Evolutionary conservation across 371 early-diverging fungal species (phyloP).

Genomic region (Blakeslea trispora): DNA sequence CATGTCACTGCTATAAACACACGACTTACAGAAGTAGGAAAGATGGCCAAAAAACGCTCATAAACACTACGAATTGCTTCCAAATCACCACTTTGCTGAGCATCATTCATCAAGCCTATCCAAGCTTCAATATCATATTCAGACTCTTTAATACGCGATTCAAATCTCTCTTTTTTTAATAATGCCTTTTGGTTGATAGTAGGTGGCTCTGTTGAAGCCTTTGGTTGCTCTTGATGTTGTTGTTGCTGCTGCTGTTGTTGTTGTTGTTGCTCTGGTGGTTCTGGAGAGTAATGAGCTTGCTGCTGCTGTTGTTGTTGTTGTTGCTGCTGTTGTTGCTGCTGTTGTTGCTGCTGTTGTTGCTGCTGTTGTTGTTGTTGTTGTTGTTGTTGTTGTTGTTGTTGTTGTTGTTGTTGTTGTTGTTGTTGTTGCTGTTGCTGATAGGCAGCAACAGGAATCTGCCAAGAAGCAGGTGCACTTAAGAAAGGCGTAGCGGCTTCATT

Average conservation of each 20-base stretch:
- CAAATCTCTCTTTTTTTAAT: conserved; percentile 52
- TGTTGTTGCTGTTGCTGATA: conserved; percentile 31
- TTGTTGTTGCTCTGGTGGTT: too few species aligned
- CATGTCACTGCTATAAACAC: neutral
- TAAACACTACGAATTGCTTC: conserved; percentile 67
- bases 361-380: conserved; percentile 14
- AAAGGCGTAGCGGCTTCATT: conserved; percentile 19
- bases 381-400: neutral
- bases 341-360: conserved; percentile 8
- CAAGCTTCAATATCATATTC: conserved; percentile 75
- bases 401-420: conserved; percentile 15
- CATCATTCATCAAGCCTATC: conserved; percentile 61
- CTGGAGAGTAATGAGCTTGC: too few species aligned
- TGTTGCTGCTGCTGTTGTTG: conserved; percentile 14
- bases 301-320: conserved; percentile 17
- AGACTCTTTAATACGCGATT: conserved; percentile 55
- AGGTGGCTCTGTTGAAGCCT: neutral
- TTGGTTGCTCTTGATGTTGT: conserved; percentile 4
- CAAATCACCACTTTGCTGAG: conserved; percentile 59
- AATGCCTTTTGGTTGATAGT: conserved; percentile 27
- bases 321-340: conserved; percentile 24
- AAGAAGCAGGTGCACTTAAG: conserved; percentile 51
- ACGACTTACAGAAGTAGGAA: conserved; percentile 84
- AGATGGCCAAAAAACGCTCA: conserved; percentile 74
- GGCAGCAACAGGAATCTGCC: conserved; percentile 59